Evolutionary conservation across 768 basidiomycete species (phyloP).

Genomic region (Phylloporus sp.): DNA sequence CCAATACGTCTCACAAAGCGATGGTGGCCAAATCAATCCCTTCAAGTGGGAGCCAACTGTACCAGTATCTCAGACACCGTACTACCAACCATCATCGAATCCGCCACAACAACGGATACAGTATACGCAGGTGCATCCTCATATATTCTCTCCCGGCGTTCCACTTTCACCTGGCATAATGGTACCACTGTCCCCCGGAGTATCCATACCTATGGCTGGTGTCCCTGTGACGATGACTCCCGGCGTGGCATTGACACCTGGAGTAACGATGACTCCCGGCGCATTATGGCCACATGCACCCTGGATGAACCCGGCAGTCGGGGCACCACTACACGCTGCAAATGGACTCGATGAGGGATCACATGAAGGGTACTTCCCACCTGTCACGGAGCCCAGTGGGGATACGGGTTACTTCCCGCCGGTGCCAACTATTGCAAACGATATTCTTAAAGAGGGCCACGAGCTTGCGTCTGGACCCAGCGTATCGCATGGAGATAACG

Average conservation of each 20-base stretch:
- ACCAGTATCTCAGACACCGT: slow-evolving; percentile 8
- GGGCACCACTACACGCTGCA: slow-evolving; percentile 47
- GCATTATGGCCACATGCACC: slow-evolving; percentile 65
- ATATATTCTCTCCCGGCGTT: slow-evolving; percentile 30
- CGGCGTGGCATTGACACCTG: slow-evolving; percentile 46
- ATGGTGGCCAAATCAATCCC: slow-evolving; percentile 3
- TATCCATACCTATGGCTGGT: slow-evolving; percentile 20
- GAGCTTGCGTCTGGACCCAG: slow-evolving; percentile 1
- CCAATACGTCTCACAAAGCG: slow-evolving; percentile 1
- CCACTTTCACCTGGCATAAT: slow-evolving; percentile 31
- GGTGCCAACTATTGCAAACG: slow-evolving; percentile 33
- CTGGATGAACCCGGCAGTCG: slow-evolving; percentile 57
- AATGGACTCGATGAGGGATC: slow-evolving; percentile 14
- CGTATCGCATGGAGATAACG: not conserved
- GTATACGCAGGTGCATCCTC: slow-evolving; percentile 23
- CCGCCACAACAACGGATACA: slow-evolving; percentile 18
- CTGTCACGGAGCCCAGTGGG: slow-evolving; percentile 24
- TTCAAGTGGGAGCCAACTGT: slow-evolving; percentile 4
- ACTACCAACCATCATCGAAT: slow-evolving; percentile 12
- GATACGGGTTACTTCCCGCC: slow-evolving; percentile 42
- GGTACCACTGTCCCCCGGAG: slow-evolving; percentile 19
- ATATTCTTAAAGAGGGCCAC: slow-evolving; percentile 32
- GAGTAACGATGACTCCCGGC: slow-evolving; percentile 67
- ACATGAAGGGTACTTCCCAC: slow-evolving; percentile 41
- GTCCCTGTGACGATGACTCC: slow-evolving; percentile 27